Percentiles rank a stretch among this genome's conserved stretches.
Conservation (phyloP, 2,329 filamentous ascomycete species). For the Hypomyces rosellus region DNA sequence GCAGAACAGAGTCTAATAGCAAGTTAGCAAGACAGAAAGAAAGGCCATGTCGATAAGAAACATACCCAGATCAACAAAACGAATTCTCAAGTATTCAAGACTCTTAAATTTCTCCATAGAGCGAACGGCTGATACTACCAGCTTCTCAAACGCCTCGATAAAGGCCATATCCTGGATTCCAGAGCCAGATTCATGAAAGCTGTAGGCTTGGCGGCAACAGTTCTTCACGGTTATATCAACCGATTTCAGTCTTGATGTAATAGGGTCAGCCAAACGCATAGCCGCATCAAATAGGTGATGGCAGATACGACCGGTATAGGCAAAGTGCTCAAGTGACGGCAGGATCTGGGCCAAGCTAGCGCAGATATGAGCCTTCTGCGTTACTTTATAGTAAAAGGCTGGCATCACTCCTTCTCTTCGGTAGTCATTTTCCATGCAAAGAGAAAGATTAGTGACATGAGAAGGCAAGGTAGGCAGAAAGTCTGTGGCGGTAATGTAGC, state of each 20-base stretch:
- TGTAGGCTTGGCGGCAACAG: conserved; percentile 53
- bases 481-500: conserved; percentile 61
- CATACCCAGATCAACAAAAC: conserved; percentile 66
- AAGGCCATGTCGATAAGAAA: conserved; percentile 2
- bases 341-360: conserved; percentile 53
- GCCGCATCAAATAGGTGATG: conserved; percentile 59
- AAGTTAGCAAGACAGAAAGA: conserved; percentile 10
- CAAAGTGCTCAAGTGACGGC: conserved; percentile 58
- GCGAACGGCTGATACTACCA: conserved; percentile 58
- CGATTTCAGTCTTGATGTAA: conserved; percentile 51
- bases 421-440: conserved; percentile 68
- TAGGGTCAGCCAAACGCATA: conserved; percentile 41
- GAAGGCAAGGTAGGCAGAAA: conserved; percentile 53
- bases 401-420: conserved; percentile 56
- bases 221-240: conserved; percentile 70
- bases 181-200: conserved; percentile 58
- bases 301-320: conserved; percentile 68
- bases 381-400: conserved; percentile 54
- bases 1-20: conserved; percentile 57
- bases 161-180: conserved; percentile 68
- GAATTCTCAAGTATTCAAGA: conserved; percentile 62
- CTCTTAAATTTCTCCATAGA: conserved; percentile 52
- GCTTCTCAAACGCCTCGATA: conserved; percentile 62
- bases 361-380: conserved; percentile 58
- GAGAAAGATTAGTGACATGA: conserved; percentile 55